phyloP scores from a whole-genome alignment of 2,329 filamentous ascomycete genomes.

The Grosmannia huntii region DNA sequence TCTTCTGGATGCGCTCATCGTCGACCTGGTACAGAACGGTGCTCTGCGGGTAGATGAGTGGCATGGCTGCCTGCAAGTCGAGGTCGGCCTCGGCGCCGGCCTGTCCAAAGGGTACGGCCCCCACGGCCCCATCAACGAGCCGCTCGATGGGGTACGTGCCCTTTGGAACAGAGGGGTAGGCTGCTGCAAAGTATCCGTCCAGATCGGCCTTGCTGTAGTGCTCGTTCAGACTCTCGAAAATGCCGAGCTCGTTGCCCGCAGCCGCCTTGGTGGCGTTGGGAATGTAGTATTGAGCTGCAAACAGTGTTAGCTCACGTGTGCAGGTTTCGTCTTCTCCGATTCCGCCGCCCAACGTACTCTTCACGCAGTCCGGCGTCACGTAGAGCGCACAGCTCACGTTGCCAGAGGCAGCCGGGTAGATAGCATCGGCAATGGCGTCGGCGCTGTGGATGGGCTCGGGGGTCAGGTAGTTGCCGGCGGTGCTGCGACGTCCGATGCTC shows the following conservation, averaged over 20 bases:
- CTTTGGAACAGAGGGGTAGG: constrained; percentile 13
- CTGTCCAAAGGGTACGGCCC: constrained; percentile 2
- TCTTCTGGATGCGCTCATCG: constrained; percentile 19
- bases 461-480: constrained; percentile 1
- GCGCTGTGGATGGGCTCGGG: constrained; percentile 1
- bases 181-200: constrained; percentile 12
- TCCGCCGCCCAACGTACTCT: constrained; percentile 2
- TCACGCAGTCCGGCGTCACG: constrained; percentile 11
- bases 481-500: neutral
- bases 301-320: neutral
- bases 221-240: constrained; percentile 15
- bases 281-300: constrained; percentile 14
- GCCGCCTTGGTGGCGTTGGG: constrained; percentile 11
- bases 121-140: constrained; percentile 16
- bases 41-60: constrained; percentile 37
- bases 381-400: constrained; percentile 8
- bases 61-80: constrained; percentile 34
- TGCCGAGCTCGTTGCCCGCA: constrained; percentile 15
- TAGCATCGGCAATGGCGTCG: neutral
- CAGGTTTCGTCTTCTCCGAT: too few species aligned
- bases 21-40: constrained; percentile 20
- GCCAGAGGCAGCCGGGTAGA: constrained; percentile 1
- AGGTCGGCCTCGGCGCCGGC: constrained; percentile 26
- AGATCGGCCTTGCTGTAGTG: constrained; percentile 18
- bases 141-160: constrained; percentile 17